Evolutionary conservation across 2,329 filamentous ascomycete genomes (phyloP), one percentile per base, ranked within the genome.

Genomic region (Colletotrichum sublineola): DNA sequence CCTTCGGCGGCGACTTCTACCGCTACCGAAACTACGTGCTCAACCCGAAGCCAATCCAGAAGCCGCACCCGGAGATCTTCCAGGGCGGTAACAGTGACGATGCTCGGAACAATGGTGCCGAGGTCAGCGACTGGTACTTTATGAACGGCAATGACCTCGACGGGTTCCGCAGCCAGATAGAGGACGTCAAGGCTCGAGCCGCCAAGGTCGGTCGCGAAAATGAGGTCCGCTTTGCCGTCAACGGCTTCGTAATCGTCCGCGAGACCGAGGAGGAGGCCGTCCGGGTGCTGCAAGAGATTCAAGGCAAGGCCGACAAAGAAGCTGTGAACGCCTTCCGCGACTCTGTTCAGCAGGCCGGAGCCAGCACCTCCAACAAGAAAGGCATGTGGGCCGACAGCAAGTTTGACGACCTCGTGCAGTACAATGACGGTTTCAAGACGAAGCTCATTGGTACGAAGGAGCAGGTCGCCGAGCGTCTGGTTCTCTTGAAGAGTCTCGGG

Each of bases 91-190:
- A 88, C 75, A 84, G 82, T 38, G 82, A 86, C 62, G 86, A 88
- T 72, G 86, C 86, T 0, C 80, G 85, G 8, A 82, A 84, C 38
- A 88, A 88, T 65, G 85, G 84, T 0, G 85, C 84, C 0, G 77
- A 81, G 31, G 86, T 84, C 3, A 83, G 80, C 2, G 86, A 87
- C 70, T 87, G 84, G 78, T 88, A 88, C 74, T 88, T 88, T 75
- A 88, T 88, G 85, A 88, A 88, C 75, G 86, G 86, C n/a, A 88
- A 88, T 75, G 86, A 86, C 2, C 81, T 88, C 12, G 86, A 87
- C 63, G 85, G 85, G 2, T 87, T 88, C 77, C 81, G 85, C 55
- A 78, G 79, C 12, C 86, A 88, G 75, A 88, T 88, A 55, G 78
- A 78, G 1, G 86, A 87, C 72, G 86, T 88, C 5, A 84, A 83